These are phyloP conservation scores for Phytopythium chamaehyphon DNA, from an alignment of 352 stramenopile species.

Conservation along the genomic window DNA sequence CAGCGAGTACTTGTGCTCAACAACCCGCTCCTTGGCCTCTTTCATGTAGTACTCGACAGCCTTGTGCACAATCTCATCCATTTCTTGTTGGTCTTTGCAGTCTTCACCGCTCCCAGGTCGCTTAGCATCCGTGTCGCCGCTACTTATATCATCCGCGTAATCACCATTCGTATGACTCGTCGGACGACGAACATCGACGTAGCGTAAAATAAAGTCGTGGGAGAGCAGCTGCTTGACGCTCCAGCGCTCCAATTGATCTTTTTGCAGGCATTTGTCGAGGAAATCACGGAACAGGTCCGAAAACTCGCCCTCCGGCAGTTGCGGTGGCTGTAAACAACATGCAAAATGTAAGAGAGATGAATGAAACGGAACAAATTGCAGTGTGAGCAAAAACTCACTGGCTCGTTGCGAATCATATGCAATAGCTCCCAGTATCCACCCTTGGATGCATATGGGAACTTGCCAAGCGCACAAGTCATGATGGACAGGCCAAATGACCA, in stretches of 20 bases:
- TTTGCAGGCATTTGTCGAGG: conserved; percentile 75
- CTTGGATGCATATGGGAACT: conserved; percentile 84
- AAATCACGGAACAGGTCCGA: conserved; percentile 75
- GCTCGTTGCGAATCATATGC: conserved; percentile 85
- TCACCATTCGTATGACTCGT: conserved; percentile 10
- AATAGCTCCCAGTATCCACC: conserved; percentile 90
- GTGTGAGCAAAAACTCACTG: conserved; percentile 25
- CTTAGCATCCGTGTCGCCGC: conserved; percentile 17
- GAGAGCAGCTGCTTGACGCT: conserved; percentile 73
- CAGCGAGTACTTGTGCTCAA: conserved; percentile 63
- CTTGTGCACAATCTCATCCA: conserved; percentile 78
- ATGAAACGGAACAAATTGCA: not conserved
- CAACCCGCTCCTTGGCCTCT: conserved; percentile 66
- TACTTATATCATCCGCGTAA: conserved; percentile 16
- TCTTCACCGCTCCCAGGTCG: conserved; percentile 32
- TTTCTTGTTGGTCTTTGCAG: conserved; percentile 62
- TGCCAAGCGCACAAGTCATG: conserved; percentile 87
- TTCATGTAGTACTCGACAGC: conserved; percentile 78
- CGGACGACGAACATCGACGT: conserved; percentile 19
- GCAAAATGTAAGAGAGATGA: not conserved
- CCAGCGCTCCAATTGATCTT: conserved; percentile 76
- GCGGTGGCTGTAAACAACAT: conserved; percentile 38
- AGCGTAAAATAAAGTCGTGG: conserved; percentile 59
- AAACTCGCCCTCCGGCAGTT: conserved; percentile 64
- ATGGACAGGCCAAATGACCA: conserved; percentile 86